A percentile compares a stretch with the other conserved stretches of the same genome.
phyloP scores from a whole-genome alignment of 164 flowering plant species.

The Litsea cubeba region DNA sequence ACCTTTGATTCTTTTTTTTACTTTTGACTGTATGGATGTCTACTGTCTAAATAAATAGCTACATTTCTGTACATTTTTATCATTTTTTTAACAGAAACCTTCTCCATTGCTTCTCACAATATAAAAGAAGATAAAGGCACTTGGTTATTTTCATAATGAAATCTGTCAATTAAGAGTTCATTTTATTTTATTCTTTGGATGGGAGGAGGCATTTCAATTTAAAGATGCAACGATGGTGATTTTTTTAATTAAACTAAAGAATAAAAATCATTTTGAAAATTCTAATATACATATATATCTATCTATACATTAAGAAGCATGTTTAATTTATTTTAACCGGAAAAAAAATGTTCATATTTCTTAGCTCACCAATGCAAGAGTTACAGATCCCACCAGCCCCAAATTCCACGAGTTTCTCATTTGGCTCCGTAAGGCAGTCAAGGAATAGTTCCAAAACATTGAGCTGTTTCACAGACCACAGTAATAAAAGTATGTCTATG shows the following conservation, averaged over 20 bases:
- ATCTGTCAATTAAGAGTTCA: background rate
- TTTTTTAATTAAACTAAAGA: background rate
- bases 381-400: slow-evolving; percentile 87
- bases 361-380: slow-evolving; percentile 57
- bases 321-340: background rate
- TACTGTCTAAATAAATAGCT: too few relatives aligned
- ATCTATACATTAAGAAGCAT: background rate
- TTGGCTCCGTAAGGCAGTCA: slow-evolving; percentile 90
- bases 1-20: too few relatives aligned
- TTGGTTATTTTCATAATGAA: too few relatives aligned
- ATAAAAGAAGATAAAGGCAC: background rate
- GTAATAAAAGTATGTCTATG: background rate
- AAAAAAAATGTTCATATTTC: background rate
- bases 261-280: too few relatives aligned
- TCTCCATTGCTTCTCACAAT: background rate
- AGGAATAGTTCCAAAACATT: slow-evolving; percentile 91
- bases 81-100: background rate
- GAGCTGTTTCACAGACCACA: slow-evolving; percentile 42
- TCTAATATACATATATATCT: too few relatives aligned
- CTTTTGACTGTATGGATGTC: too few relatives aligned
- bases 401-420: slow-evolving; percentile 88
- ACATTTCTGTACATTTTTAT: too few relatives aligned
- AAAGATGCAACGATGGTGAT: background rate
- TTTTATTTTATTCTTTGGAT: background rate
- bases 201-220: background rate